Evolutionary conservation across 2,329 filamentous ascomycete genomes (phyloP).

Genomic region (Paracoccidioides lutzii): DNA sequence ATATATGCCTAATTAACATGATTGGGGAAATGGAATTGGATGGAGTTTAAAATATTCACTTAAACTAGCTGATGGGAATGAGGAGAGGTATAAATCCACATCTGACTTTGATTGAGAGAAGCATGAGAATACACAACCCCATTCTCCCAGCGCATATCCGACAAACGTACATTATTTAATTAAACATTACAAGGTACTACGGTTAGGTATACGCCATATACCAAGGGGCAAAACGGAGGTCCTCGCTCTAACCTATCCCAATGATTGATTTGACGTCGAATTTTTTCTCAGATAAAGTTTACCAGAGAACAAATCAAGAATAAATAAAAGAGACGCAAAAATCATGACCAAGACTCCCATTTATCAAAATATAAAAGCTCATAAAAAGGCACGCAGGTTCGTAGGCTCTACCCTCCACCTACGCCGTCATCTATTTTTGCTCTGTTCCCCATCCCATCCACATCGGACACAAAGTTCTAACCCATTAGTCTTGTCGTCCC

Average conservation of each 20-base stretch:
- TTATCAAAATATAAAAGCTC: neutral
- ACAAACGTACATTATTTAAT: too few relatives aligned
- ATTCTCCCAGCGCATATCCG: too few relatives aligned
- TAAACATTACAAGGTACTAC: too few relatives aligned
- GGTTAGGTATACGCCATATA: too few relatives aligned
- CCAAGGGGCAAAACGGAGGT: too few relatives aligned
- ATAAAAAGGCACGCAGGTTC: neutral
- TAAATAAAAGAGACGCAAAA: neutral
- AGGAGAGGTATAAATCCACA: neutral
- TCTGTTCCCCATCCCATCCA: neutral
- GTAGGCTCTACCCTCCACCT: neutral
- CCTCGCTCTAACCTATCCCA: too few relatives aligned
- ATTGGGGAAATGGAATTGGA: neutral
- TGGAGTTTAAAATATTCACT: neutral
- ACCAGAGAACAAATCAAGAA: neutral
- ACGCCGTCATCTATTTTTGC: neutral
- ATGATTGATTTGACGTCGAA: too few relatives aligned
- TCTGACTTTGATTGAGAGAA: too few relatives aligned
- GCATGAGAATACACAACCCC: too few relatives aligned
- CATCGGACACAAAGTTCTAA: slow-evolving; percentile 1
- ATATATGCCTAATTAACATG: neutral
- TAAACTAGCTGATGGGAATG: neutral
- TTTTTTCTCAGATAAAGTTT: too few relatives aligned
- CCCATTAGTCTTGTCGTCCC: slow-evolving; percentile 74
- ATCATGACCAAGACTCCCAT: slow-evolving; percentile 2